Evolutionary conservation across 2,329 filamentous ascomycete species (phyloP), one percentile per base, ranked within the genome.

Genomic region (Gnomoniopsis smithogilvyi): DNA sequence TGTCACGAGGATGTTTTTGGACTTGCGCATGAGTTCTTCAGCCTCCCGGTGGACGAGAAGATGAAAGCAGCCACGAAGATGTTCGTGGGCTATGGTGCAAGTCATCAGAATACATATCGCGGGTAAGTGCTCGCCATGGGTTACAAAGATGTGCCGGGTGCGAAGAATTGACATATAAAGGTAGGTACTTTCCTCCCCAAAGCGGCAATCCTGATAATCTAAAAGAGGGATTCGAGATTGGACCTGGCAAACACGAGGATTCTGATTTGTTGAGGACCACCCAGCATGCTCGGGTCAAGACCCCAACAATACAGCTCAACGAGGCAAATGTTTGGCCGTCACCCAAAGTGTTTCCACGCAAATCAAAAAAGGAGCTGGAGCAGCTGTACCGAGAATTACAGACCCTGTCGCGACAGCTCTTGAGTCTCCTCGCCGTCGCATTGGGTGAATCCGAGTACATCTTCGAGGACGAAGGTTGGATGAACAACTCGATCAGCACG

Each of bases 211-310:
- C 65, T 6, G 72, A 76, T 49, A 79, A 79, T 45, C 65, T 78
- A 6, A 79, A 79, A 64, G 76, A 78, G 64, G 76, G 76, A 1
- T 78, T 79, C 60, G 76, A 79, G 56, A 69, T 79, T 19, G 76
- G 77, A 3, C 68, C 74, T 26, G 51, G 22, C 11, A 38, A n/a
- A 22, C 17, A 41, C 6, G 6, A 21, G 8, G 6, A 15, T 3
- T 24, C 51, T 8, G n/a, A 52, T 3, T 21, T 10, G 19, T 30
- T 41, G 30, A 19, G 33, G 1, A 17, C 36, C 22, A 30, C 4
- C 26, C 26, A 8, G 8, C 26, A 30, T 30, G 26, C 4, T 30
- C 26, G 26, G 4, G 4, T 30, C 26, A 30, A 30, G 26, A 4
- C 26, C 26, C 26, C 26, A 30, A 30, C 26, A 8, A 30, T 30